Base-by-base conservation (phyloP, 2,329 filamentous ascomycete genomes). In the Metarhizium sp. region DNA sequence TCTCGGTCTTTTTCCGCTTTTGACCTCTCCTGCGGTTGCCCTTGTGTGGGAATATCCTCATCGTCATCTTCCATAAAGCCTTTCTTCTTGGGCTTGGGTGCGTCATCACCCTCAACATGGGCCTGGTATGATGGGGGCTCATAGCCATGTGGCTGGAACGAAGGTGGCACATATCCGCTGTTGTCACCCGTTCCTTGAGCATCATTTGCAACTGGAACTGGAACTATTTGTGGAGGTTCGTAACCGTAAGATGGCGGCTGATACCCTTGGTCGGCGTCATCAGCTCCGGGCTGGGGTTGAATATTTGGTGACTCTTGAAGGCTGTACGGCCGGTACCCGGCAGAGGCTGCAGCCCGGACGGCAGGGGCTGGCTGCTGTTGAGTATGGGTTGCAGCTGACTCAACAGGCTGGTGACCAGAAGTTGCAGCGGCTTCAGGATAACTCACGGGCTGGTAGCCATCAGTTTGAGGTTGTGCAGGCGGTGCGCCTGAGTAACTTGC, bases 31-130 rank as follows among this genome's bases (percentile, higher is more conserved):
- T 79, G 59, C 75, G 73, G 47, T 32, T 50, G 2, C 46, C 68
- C 75, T 47, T 73, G 59, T 6, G 74, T 73, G 36, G 82, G 75
- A 47, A 88, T 78, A 57, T 88, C 82, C 13, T 55, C 88, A 13
- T 91, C 87, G 32, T 92, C 88, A 60, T 92, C 87, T 64, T 92
- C 86, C 80, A 94, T 88, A 63, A 90, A 85, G 25, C 81, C 84
- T 68, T 88, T 91, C 73, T 88, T 89, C 71, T 88, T 88, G 0
- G 79, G 76, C 62, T 81, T 86, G 6, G 79, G 75, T 10, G 75
- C 74, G 29, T 76, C 70, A 13, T 79, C 75, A 2, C 74, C 74
- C 18, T 75, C 73, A 2, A 72, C 67, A 6, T 76, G 75, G 2
- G 82, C 76, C 29, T 85, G 76, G 50, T 82, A 78, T 2, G 80